A percentile compares a stretch with the other conserved stretches of the same genome.
Evolutionary conservation across 2,329 filamentous ascomycete species (phyloP).

Genomic region (Mycocentrospora acerina): DNA sequence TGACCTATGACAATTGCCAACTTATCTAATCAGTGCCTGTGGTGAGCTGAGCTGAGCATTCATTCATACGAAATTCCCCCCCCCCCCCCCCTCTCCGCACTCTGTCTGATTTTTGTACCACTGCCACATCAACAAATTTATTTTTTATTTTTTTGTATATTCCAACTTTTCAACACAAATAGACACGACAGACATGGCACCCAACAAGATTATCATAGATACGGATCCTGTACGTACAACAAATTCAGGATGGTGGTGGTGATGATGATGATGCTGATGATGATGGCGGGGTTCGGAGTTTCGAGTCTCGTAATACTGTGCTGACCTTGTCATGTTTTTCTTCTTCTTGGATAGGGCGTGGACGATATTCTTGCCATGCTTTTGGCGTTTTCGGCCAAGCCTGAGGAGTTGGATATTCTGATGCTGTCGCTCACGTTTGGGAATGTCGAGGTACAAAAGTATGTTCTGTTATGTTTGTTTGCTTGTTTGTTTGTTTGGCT

Average conservation of each 20-base stretch:
- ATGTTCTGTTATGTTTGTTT: slow-evolving; percentile 17
- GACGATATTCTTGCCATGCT: slow-evolving; percentile 91
- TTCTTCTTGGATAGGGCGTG: slow-evolving; percentile 71
- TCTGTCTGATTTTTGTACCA: neutral
- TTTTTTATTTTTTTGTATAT: too few relatives aligned
- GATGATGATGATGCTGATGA: too few relatives aligned
- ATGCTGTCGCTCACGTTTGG: slow-evolving; percentile 91
- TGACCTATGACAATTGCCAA: slow-evolving; percentile 11
- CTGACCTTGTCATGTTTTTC: slow-evolving; percentile 4
- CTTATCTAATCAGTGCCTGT: slow-evolving; percentile 26
- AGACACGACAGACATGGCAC: slow-evolving; percentile 43
- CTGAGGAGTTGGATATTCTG: slow-evolving; percentile 81
- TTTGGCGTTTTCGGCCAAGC: slow-evolving; percentile 76
- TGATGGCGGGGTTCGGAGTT: neutral
- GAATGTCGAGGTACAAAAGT: slow-evolving; percentile 86
- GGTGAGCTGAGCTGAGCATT: too few relatives aligned
- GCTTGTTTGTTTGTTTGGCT: neutral
- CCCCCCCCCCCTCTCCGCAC: neutral
- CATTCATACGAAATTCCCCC: too few relatives aligned
- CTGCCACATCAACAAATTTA: neutral
- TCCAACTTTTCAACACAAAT: too few relatives aligned
- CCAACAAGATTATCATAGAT: slow-evolving; percentile 81
- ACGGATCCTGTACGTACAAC: slow-evolving; percentile 74
- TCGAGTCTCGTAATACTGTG: slow-evolving; percentile 1
- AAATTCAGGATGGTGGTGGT: too few relatives aligned